Conservation (phyloP, 2,329 filamentous ascomycete genomes). For the Colletotrichum australisinense region DNA sequence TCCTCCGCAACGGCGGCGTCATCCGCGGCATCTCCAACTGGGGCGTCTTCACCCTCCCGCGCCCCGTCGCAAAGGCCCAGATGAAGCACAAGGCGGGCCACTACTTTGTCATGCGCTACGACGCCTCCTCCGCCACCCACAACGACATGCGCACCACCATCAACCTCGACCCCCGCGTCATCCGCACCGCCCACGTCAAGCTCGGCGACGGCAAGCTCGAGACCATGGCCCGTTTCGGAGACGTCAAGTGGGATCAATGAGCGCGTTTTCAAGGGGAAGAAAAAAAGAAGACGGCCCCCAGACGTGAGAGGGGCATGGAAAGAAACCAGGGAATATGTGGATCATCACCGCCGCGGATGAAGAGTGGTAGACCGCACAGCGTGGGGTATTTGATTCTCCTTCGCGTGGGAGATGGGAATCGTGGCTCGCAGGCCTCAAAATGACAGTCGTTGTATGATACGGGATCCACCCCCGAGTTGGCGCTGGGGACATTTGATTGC, state of each 20-base stretch:
- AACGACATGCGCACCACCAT: conserved; percentile 80
- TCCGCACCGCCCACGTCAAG: conserved; percentile 88
- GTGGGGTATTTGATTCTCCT: background rate
- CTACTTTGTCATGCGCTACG: conserved; percentile 99
- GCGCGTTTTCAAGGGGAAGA: background rate
- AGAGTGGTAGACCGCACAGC: background rate
- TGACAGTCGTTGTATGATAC: conserved; percentile 27
- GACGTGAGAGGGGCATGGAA: conserved; percentile 36
- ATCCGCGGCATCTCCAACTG: conserved; percentile 95
- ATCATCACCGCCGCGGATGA: too few relatives aligned
- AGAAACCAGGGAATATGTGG: too few relatives aligned
- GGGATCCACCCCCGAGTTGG: conserved; percentile 12
- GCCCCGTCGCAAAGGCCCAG: conserved; percentile 82
- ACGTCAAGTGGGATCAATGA: conserved; percentile 57
- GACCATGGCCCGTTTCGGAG: conserved; percentile 61
- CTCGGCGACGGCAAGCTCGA: conserved; percentile 74
- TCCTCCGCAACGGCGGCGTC: conserved; percentile 87
- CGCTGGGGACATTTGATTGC: conserved; percentile 3
- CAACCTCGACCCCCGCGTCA: conserved; percentile 88
- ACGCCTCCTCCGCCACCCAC: conserved; percentile 80
- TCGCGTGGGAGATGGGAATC: background rate
- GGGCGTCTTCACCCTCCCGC: conserved; percentile 90
- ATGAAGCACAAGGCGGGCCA: conserved; percentile 86
- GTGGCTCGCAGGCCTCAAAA: background rate
- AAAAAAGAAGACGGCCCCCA: conserved; percentile 35